phyloP scores from a whole-genome alignment of 139 green algal genomes.

The Coelastrella sp. region DNA sequence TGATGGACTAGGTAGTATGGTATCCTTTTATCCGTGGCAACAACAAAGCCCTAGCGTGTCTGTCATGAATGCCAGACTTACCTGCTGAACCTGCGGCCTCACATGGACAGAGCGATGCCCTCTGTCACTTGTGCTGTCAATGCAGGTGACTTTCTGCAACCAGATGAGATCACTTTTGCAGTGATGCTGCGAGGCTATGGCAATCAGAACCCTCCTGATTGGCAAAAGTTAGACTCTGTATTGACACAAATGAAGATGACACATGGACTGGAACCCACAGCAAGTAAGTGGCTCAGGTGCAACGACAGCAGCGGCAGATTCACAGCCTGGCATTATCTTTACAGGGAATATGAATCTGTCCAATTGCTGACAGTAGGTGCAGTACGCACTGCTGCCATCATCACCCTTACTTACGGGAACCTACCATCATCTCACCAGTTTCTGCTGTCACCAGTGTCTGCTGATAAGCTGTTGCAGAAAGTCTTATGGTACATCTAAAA shows the following conservation, averaged over 20 bases:
- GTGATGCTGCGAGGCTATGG: conserved; percentile 87
- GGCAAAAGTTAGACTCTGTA: conserved; percentile 72
- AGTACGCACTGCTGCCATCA: no score
- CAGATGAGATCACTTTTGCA: conserved; percentile 86
- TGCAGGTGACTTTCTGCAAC: conserved; percentile 73
- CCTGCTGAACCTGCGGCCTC: background rate
- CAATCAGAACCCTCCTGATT: conserved; percentile 68
- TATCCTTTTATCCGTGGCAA: no score
- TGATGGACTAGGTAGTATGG: no score
- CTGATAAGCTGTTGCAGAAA: no score
- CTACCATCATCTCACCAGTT: no score
- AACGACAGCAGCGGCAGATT: background rate
- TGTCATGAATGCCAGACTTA: background rate
- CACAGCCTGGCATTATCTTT: background rate
- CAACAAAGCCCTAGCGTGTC: no score
- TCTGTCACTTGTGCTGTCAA: background rate
- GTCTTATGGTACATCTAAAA: background rate
- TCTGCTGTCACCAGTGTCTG: no score
- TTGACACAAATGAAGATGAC: conserved; percentile 77
- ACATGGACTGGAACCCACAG: conserved; percentile 68
- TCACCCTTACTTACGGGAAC: no score
- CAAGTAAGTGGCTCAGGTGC: conserved; percentile 52
- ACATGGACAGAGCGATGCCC: background rate
- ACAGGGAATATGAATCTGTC: no score
- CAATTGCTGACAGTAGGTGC: no score